Percentiles rank a stretch among this genome's conserved stretches.
Evolutionary conservation across 2,329 filamentous ascomycete species (phyloP).

Genomic region (Neonectria sp.): DNA sequence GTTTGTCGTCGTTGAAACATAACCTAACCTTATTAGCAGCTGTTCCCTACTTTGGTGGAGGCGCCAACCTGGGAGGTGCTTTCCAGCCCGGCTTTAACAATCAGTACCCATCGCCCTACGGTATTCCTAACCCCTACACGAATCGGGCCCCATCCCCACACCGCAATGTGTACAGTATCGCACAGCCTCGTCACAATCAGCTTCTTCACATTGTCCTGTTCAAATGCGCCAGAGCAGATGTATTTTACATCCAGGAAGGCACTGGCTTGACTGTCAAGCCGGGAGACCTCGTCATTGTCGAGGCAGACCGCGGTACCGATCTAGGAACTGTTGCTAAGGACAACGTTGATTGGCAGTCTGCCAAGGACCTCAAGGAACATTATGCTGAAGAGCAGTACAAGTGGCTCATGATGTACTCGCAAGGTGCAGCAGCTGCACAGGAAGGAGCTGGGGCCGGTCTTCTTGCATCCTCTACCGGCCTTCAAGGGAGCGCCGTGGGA

Average conservation of each 20-base stretch:
- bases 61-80: conserved; percentile 41
- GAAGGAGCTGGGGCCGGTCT: conserved; percentile 74
- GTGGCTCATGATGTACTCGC: conserved; percentile 99
- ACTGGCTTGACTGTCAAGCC: conserved; percentile 92
- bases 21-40: conserved; percentile 29
- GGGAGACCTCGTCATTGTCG: conserved; percentile 96
- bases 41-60: conserved; percentile 47
- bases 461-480: conserved; percentile 74
- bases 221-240: conserved; percentile 95
- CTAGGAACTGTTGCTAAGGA: conserved; percentile 92
- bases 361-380: conserved; percentile 90
- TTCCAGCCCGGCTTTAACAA: conserved; percentile 51
- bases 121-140: conserved; percentile 60
- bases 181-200: conserved; percentile 76
- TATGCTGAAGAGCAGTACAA: conserved; percentile 97
- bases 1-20: background rate
- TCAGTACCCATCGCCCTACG: conserved; percentile 64
- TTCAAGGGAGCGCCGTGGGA: conserved; percentile 80
- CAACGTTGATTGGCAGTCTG: conserved; percentile 89
- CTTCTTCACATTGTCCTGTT: conserved; percentile 92
- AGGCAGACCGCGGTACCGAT: conserved; percentile 96
- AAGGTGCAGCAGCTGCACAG: conserved; percentile 76
- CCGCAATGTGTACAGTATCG: conserved; percentile 72
- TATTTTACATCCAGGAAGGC: conserved; percentile 97
- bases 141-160: conserved; percentile 73